Base-by-base conservation (phyloP, 2,329 filamentous ascomycete genomes). In the Trichoderma sp. region DNA sequence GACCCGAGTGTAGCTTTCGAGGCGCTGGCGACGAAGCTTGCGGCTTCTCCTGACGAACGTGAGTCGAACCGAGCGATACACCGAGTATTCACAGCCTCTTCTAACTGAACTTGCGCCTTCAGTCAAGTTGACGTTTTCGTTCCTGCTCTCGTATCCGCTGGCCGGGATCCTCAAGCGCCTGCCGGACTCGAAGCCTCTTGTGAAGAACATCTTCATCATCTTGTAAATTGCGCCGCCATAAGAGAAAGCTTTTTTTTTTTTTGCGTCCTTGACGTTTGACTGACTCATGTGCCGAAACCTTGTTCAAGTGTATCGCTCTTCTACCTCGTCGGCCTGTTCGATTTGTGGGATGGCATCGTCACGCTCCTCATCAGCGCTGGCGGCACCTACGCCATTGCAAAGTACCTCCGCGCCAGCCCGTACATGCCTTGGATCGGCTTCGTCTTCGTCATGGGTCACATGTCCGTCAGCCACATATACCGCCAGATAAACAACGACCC, bases 361-460 rank as follows among this genome's bases (percentile, higher is more conserved):
- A 97, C 94, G 2, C 83, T 99, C 49, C 78, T 92, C 70, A 89
- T 97, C 77, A 94, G 92, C 77, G 89, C 95, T 0, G 87, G 86
- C 21, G 94, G 89, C 61, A 88, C 92, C 62, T 99, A 97, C 77
- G 84, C 86, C 72, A 96, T 99, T 74, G 92, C 95, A 64, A 89
- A 91, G 73, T 94, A 90, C 78, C 83, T 98, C 56, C 87, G 93
- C 73, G 80, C 79, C 43, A 94, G 93, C 24, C 93, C 93, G 0
- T 92, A 95, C 78, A 99, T 99, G 96, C 96, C 96, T 83, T 99
- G 96, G 96, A 85, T 97, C 61, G 94, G 90, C 70, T 99, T 99
- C 80, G 84, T 93, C 61, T 97, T 97, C 77, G 83, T 97, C 69
- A 98, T 99, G 95, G 91, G 90, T 68, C 95, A 99, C 81, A 92